These are phyloP conservation scores for Barbatosphaeria neglecta DNA, from an alignment of 495 filamentous ascomycete genomes.

Conservation along the genomic window DNA sequence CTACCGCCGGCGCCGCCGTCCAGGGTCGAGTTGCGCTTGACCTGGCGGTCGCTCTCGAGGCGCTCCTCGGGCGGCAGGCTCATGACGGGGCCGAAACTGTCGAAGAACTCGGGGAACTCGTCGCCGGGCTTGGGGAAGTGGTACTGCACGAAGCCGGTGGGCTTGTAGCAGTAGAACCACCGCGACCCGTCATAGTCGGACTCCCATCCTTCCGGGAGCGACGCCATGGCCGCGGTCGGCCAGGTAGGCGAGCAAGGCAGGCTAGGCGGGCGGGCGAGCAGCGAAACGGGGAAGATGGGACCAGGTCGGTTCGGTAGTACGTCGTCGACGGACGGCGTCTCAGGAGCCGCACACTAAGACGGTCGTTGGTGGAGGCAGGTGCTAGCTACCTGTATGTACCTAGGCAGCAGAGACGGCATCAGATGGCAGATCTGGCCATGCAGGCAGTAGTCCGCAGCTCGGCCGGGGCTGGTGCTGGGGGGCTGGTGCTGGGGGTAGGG, in stretches of 20 bases:
- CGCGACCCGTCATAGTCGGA: slow-evolving; percentile 35
- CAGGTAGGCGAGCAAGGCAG: no score
- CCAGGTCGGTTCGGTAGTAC: not conserved
- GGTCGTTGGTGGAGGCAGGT: no score
- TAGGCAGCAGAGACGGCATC: no score
- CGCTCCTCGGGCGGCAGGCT: slow-evolving; percentile 24
- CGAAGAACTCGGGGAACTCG: slow-evolving; percentile 35
- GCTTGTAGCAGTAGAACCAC: slow-evolving; percentile 36
- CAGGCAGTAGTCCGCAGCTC: no score
- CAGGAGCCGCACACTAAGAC: no score
- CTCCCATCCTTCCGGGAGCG: slow-evolving; percentile 35
- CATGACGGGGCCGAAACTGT: slow-evolving; percentile 17
- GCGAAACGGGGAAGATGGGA: not conserved
- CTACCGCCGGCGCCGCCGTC: slow-evolving; percentile 3
- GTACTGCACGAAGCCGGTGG: slow-evolving; percentile 34
- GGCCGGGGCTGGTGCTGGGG: no score
- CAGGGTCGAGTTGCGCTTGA: slow-evolving; percentile 14
- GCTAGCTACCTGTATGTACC: no score
- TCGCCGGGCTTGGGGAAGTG: slow-evolving; percentile 37
- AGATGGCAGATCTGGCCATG: no score
- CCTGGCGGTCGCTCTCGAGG: slow-evolving; percentile 23
- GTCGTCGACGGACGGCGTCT: no score
- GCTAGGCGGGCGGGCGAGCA: not conserved
- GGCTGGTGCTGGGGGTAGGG: no score
- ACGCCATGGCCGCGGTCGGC: slow-evolving; percentile 14